These are phyloP conservation scores for Clavispora phyllophila DNA, from an alignment of 805 yeast species.

Conservation along the genomic window DNA sequence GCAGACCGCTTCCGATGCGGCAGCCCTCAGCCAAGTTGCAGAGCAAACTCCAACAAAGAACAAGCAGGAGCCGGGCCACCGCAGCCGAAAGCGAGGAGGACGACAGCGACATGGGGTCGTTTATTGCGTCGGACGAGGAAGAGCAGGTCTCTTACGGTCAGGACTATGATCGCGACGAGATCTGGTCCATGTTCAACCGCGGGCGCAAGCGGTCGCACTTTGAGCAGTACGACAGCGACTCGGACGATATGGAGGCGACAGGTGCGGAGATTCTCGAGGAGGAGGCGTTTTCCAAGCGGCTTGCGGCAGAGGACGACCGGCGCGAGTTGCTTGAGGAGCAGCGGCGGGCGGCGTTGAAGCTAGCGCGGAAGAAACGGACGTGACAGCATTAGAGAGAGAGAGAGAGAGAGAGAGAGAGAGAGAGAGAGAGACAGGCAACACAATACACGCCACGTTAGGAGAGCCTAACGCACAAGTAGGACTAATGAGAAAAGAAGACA, in stretches of 20 bases:
- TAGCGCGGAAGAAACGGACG: conserved; percentile 4
- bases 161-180: conserved; percentile 78
- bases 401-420: too few species aligned
- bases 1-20: conserved; percentile 36
- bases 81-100: conserved; percentile 30
- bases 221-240: conserved; percentile 43
- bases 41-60: conserved; percentile 14
- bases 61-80: not conserved
- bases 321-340: conserved; percentile 62
- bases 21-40: conserved; percentile 54
- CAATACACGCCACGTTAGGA: too few species aligned
- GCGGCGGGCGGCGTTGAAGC: conserved; percentile 41
- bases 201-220: conserved; percentile 50
- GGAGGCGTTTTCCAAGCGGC: conserved; percentile 62
- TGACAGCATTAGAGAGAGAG: not conserved
- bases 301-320: conserved; percentile 73
- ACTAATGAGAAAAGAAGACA: too few species aligned
- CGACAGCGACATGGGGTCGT: conserved; percentile 48
- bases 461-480: too few species aligned
- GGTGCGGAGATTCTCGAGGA: conserved; percentile 86
- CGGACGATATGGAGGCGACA: conserved; percentile 88
- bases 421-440: too few species aligned
- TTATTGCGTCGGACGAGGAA: conserved; percentile 44
- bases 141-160: conserved; percentile 22
- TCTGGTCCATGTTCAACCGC: conserved; percentile 78